A percentile compares a stretch with the other conserved stretches of the same genome.
Conservation (phyloP, 2,329 filamentous ascomycete species). For the Pseudopithomyces chartarum region DNA sequence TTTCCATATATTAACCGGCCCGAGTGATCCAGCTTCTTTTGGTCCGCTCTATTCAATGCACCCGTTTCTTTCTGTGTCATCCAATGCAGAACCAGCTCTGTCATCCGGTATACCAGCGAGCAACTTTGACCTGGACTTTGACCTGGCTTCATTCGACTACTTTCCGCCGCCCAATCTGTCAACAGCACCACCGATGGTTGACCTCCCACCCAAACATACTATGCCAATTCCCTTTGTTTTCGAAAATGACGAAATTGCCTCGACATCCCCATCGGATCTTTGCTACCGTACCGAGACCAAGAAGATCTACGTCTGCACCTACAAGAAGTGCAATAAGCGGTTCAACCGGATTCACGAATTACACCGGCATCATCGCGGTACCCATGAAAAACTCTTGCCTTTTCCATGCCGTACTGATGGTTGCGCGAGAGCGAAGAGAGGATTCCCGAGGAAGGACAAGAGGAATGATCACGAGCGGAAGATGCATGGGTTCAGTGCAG, state of each 20-base stretch:
- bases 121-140: too few relatives aligned
- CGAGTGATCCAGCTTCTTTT: too few relatives aligned
- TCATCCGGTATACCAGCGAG: too few relatives aligned
- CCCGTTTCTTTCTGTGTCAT: too few relatives aligned
- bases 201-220: not conserved
- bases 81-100: too few relatives aligned
- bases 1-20: too few relatives aligned
- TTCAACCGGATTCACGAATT: constrained; percentile 6
- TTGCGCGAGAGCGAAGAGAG: not conserved
- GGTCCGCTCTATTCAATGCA: too few relatives aligned
- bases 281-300: constrained; percentile 1
- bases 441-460: constrained; percentile 9
- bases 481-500: not conserved
- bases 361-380: constrained; percentile 2
- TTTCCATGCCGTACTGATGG: not conserved
- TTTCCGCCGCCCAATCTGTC: too few relatives aligned
- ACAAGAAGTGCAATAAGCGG: constrained; percentile 3
- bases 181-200: not conserved
- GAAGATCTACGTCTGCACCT: constrained; percentile 8
- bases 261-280: not conserved
- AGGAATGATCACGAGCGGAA: constrained; percentile 8
- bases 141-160: too few relatives aligned
- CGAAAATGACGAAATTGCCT: not conserved
- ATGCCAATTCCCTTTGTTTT: not conserved
- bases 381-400: not conserved